A percentile compares a stretch with the other conserved stretches of the same genome.
Conservation (phyloP, 129 eudicot genomes). For the Glebionis coronaria region DNA sequence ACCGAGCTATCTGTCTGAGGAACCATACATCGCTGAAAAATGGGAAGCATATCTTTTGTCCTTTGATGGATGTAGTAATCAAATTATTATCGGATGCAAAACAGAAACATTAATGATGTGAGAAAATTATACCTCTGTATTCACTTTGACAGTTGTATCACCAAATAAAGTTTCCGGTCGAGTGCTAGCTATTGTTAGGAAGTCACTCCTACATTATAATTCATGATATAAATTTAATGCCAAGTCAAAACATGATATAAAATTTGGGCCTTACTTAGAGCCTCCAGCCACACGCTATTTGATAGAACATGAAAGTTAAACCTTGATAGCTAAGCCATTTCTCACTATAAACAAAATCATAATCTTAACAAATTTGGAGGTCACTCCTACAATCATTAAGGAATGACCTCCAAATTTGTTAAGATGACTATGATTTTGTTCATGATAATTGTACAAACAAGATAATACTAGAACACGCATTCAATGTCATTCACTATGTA, state of each 20-base stretch:
- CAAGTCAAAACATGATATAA: slow-evolving; percentile 4
- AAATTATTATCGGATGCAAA: slow-evolving; percentile 4
- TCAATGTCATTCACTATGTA: slow-evolving; percentile 7
- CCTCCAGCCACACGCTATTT: slow-evolving; percentile 99
- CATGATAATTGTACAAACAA: neutral
- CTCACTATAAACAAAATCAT: slow-evolving; percentile 76
- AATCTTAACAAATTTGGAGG: no score
- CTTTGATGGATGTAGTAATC: slow-evolving; percentile 34
- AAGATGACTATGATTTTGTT: neutral
- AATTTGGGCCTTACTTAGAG: slow-evolving; percentile 47
- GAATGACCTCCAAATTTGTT: slow-evolving; percentile 20
- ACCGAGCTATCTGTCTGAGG: slow-evolving; percentile 60
- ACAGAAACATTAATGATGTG: slow-evolving; percentile 5
- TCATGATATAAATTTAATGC: neutral
- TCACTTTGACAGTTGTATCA: slow-evolving; percentile 88
- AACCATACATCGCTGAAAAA: no score
- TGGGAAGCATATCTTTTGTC: slow-evolving; percentile 90
- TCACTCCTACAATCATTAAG: slow-evolving; percentile 60
- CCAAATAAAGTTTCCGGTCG: slow-evolving; percentile 98
- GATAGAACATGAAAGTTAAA: slow-evolving; percentile 43
- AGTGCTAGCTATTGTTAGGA: slow-evolving; percentile 88
- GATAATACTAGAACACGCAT: slow-evolving; percentile 1
- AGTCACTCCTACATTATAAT: slow-evolving; percentile 59
- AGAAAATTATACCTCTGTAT: slow-evolving; percentile 72
- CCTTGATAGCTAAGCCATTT: slow-evolving; percentile 98